Evolutionary conservation across 805 yeast genomes (phyloP).

Genomic region (Saccharomycopsis capsularis): DNA sequence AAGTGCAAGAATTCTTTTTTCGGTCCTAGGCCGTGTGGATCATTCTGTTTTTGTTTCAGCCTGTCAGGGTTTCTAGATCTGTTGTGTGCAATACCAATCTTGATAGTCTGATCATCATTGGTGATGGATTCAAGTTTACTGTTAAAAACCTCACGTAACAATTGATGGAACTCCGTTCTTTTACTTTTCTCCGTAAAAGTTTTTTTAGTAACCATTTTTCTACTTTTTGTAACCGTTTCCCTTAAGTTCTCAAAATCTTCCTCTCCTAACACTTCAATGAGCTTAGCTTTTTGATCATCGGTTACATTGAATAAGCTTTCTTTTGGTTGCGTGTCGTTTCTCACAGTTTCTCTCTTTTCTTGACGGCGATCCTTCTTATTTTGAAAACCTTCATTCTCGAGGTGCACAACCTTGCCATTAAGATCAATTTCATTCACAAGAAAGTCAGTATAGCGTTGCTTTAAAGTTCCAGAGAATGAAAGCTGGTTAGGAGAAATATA

Average conservation of each 20-base stretch:
- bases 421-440: slow-evolving; percentile 80
- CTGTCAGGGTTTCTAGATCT: slow-evolving; percentile 28
- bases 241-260: slow-evolving; percentile 7
- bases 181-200: slow-evolving; percentile 55
- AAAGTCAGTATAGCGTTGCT: slow-evolving; percentile 89
- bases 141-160: slow-evolving; percentile 66
- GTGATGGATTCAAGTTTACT: slow-evolving; percentile 77
- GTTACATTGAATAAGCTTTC: slow-evolving; percentile 6
- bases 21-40: slow-evolving; percentile 68
- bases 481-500: slow-evolving; percentile 45
- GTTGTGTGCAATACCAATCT: slow-evolving; percentile 48
- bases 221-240: slow-evolving; percentile 47
- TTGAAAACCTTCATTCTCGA: slow-evolving; percentile 66
- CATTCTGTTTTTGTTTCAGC: slow-evolving; percentile 31
- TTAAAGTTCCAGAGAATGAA: slow-evolving; percentile 75
- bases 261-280: slow-evolving; percentile 10
- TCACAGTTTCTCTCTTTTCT: slow-evolving; percentile 29
- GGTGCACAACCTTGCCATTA: slow-evolving; percentile 64
- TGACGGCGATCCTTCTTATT: slow-evolving; percentile 37
- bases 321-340: slow-evolving; percentile 25
- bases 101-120: slow-evolving; percentile 56
- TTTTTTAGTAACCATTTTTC: slow-evolving; percentile 49
- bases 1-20: slow-evolving; percentile 64
- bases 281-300: slow-evolving; percentile 9
- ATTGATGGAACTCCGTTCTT: slow-evolving; percentile 75